Base-by-base conservation (phyloP, 1,284 basidiomycete species). In the Ganoderma lucidum region DNA sequence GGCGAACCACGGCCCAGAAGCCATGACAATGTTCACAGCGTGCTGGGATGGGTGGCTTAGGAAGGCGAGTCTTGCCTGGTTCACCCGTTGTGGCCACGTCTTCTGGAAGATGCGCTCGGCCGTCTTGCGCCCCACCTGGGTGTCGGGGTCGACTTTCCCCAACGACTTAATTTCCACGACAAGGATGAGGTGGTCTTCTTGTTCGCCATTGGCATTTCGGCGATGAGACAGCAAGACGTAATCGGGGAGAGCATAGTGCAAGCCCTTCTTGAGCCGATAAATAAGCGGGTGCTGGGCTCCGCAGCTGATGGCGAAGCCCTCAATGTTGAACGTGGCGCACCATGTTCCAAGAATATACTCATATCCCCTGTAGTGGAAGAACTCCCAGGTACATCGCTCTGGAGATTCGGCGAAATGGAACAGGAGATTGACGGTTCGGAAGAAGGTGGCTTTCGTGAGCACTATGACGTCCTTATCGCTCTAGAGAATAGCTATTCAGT, bases 231-330 rank as follows among this genome's bases (percentile, higher is more conserved):
- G 5, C 32, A 56, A 30, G 17, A 30, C 32, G 17, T 56, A 56
- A 6, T 56, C 55, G 8, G 55, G 55, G 14, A 56, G 55, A 35
- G 12, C 23, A 19, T 56, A 56, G 15, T 56, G 28, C 30, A 56
- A 8, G 55, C 23, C 55, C 30, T 12, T 37, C 30, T 35, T 35
- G 30, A 30, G 32, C 23, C 51, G 51, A 56, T 56, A 30, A n/a
- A 56, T 56, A 32, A 56, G 32, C 5, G 55, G 55, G 55, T 56
- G 55, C 14, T 56, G 55, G 12, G 55, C 55, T 35, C 55, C 55
- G 17, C 55, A 56, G 55, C 32, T 56, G 55, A 56, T 1, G 17
- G 55, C 55, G 32, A 30, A 56, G 10, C 55, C 55, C 28, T 15
- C 30, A 15, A 35, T 35, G 32, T 8, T 35, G 55, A 56, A 56